phyloP scores from a whole-genome alignment of 208 protist genomes.

The Tritrichomonas foetus region DNA sequence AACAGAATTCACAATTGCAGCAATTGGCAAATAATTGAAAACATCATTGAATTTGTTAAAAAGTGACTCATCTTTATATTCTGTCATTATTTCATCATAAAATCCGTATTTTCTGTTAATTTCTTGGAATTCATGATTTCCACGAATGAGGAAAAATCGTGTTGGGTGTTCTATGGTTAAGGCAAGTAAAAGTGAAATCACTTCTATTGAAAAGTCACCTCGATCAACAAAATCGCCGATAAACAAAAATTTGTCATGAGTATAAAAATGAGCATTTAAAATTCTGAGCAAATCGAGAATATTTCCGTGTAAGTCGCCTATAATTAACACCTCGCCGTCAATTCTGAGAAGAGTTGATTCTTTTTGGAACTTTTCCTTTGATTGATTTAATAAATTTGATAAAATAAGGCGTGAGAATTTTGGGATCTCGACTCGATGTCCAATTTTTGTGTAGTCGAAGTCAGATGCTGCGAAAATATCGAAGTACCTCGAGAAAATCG shows the following conservation, averaged over 20 bases:
- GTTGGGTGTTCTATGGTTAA: constrained; percentile 50
- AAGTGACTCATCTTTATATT: constrained; percentile 61
- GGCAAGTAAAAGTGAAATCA: constrained; percentile 44
- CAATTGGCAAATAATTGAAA: constrained; percentile 96
- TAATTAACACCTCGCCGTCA: too few relatives aligned
- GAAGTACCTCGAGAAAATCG: too few relatives aligned
- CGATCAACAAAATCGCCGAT: constrained; percentile 57
- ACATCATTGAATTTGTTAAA: constrained; percentile 96
- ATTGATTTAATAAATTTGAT: too few relatives aligned
- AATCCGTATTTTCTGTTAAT: constrained; percentile 50
- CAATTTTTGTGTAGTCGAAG: too few relatives aligned
- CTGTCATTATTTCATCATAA: constrained; percentile 51
- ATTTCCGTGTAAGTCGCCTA: background rate
- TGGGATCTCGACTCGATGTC: too few relatives aligned
- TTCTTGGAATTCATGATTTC: constrained; percentile 54
- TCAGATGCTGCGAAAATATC: too few relatives aligned
- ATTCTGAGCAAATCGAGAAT: background rate
- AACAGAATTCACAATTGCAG: constrained; percentile 68
- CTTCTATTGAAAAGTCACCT: constrained; percentile 47
- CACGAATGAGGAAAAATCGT: constrained; percentile 47
- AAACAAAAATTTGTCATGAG: constrained; percentile 53
- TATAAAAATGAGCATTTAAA: too few relatives aligned
- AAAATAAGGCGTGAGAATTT: too few relatives aligned
- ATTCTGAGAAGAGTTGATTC: too few relatives aligned
- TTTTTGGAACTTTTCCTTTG: too few relatives aligned